Percentiles rank a stretch among this genome's conserved stretches.
These are phyloP conservation scores for Xylariaceae sp. DNA, from an alignment of 2,329 filamentous ascomycete species.

Conservation along the genomic window DNA sequence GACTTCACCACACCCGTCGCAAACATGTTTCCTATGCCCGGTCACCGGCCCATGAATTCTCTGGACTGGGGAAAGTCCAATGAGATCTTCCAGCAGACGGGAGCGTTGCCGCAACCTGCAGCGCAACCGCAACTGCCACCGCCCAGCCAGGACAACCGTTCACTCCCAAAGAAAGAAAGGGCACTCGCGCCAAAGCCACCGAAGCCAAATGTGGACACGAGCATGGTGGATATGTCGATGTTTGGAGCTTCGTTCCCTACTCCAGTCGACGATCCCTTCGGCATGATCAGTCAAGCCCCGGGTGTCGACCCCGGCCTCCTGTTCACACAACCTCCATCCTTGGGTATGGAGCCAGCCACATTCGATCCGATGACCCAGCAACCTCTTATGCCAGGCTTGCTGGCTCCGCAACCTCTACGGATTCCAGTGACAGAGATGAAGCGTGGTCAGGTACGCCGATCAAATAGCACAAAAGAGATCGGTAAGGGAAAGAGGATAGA, in stretches of 20 bases:
- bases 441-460: constrained; percentile 38
- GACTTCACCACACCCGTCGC: constrained; percentile 47
- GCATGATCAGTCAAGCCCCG: constrained; percentile 34
- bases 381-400: constrained; percentile 22
- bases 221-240: constrained; percentile 31
- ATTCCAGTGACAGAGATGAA: constrained; percentile 19
- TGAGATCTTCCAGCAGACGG: constrained; percentile 50
- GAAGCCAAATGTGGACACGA: constrained; percentile 35
- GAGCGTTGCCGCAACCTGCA: constrained; percentile 19
- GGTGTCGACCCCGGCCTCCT: constrained; percentile 59
- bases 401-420: constrained; percentile 20
- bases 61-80: constrained; percentile 55
- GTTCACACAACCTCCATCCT: constrained; percentile 48
- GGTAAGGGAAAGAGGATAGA: constrained; percentile 38
- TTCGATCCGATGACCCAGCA: constrained; percentile 29
- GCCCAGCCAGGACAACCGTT: constrained; percentile 33
- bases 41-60: constrained; percentile 44
- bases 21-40: constrained; percentile 40
- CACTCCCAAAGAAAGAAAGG: constrained; percentile 38
- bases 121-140: constrained; percentile 12
- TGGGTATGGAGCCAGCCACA: constrained; percentile 37
- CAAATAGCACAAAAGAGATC: constrained; percentile 40
- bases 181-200: constrained; percentile 48
- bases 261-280: constrained; percentile 48
- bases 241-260: constrained; percentile 39